Base-by-base conservation (phyloP, 805 yeast species). In the Kurtzmaniella fragi region DNA sequence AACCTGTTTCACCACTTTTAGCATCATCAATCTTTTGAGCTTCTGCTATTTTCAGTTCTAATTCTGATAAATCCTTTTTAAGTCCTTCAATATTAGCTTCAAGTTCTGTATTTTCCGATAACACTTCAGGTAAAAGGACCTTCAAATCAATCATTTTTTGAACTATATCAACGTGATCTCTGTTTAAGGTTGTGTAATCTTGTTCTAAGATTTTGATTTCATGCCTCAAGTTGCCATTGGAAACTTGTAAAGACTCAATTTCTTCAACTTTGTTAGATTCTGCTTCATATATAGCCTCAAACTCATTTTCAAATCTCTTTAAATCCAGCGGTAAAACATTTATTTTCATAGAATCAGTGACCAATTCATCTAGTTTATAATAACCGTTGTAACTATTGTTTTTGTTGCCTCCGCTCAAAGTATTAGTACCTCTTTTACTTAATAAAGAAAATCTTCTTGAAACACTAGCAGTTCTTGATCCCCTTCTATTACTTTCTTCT, bases 131-230 rank as follows among this genome's bases (percentile, higher is more conserved):
- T 17, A 84, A 69, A 39, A 70, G 75, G 31, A 90, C 76, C 52
- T 93, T 81, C 30, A 85, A 82, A 46, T 78, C 78, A 27, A 91
- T 88, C 80, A 93, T 78, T 47, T 81, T 87, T 61, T 90, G 91
- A 3, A 95, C 95, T 29, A 89, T 77, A 39, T 78, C 84, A 23
- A 89, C 77, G 59, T 93, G 97, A 53, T 90, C 96, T 43, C 77
- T 71, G 54, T 86, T 88, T 42, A 91, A 64, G 2, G 77, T 65
- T 3, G 82, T 77, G 52, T 81, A 80, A 16, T 82, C 75, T 13
- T 79, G 70, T 58, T 88, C 95, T 29, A 89, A 68, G 42, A 78
- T 74, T 52, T 84, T 74, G 38, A 88, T 81, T 46, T 86, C 87
- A 46, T 78, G 75, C 17, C 87, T 75, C 40, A 91, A 65, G 45